Evolutionary conservation across 108 stramenopile genomes (phyloP).

Genomic region (Craspedostauros australis): DNA sequence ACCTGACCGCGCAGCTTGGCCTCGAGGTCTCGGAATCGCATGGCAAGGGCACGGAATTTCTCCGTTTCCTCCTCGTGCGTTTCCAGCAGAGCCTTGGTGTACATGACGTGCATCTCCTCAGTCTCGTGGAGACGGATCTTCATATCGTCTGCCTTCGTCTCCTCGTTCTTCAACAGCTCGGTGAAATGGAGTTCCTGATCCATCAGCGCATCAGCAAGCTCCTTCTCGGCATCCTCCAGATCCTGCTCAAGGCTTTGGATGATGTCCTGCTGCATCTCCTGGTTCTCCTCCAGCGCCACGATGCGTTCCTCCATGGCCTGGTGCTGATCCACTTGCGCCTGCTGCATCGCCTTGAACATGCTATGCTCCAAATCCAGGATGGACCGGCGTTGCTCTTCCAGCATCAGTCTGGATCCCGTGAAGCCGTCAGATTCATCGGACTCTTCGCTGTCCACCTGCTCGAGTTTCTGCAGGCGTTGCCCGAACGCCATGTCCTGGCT

Average conservation of each 20-base stretch:
- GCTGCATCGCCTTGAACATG: slow-evolving; percentile 20
- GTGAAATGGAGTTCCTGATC: slow-evolving; percentile 25
- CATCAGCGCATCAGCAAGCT: slow-evolving; percentile 17
- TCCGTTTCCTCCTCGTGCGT: slow-evolving; percentile 25
- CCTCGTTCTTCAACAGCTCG: slow-evolving; percentile 10
- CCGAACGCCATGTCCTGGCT: too few species aligned
- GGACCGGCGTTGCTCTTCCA: too few species aligned
- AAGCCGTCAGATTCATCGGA: too few species aligned
- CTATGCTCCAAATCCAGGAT: slow-evolving; percentile 14
- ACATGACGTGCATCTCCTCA: slow-evolving; percentile 17
- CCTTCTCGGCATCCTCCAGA: slow-evolving; percentile 17
- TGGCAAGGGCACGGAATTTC: slow-evolving; percentile 20
- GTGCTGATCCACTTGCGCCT: slow-evolving; percentile 13
- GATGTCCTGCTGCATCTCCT: slow-evolving; percentile 14
- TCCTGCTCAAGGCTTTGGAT: slow-evolving; percentile 18
- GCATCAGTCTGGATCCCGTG: too few species aligned
- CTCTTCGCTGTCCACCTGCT: too few species aligned
- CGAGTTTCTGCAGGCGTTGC: too few species aligned
- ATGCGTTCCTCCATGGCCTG: slow-evolving; percentile 14
- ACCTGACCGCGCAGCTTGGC: slow-evolving; percentile 15
- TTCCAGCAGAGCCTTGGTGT: slow-evolving; percentile 29
- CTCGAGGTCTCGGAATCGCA: slow-evolving; percentile 24
- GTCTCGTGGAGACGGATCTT: slow-evolving; percentile 15
- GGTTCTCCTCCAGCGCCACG: slow-evolving; percentile 8
- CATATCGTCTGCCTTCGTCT: slow-evolving; percentile 10